A percentile compares a stretch with the other conserved stretches of the same genome.
Evolutionary conservation across 768 basidiomycete genomes (phyloP).

Genomic region (Pholiota molesta): DNA sequence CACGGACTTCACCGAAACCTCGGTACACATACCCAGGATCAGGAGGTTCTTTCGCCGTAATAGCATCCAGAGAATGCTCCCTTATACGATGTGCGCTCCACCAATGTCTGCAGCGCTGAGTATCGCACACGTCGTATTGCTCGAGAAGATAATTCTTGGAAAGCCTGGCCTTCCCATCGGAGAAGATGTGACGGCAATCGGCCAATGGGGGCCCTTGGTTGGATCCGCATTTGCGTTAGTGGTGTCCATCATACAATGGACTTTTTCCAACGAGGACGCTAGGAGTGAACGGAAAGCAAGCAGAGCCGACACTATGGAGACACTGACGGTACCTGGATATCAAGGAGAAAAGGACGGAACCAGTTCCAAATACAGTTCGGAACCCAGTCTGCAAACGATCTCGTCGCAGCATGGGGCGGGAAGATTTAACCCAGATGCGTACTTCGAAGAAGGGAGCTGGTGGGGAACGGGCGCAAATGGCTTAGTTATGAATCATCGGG

Average conservation of each 20-base stretch:
- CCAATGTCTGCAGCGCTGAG: constrained; percentile 8
- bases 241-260: constrained; percentile 13
- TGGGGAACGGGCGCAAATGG: constrained; percentile 13
- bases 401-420: too few relatives aligned
- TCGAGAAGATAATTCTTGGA: constrained; percentile 8
- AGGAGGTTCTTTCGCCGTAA: not conserved
- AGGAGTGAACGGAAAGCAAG: not conserved
- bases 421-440: not conserved
- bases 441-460: constrained; percentile 10
- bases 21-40: not conserved
- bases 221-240: constrained; percentile 13
- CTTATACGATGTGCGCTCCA: constrained; percentile 2
- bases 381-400: not conserved
- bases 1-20: not conserved
- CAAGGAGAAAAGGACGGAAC: not conserved
- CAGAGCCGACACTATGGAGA: not conserved
- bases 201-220: constrained; percentile 13
- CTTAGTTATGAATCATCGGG: constrained; percentile 11
- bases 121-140: constrained; percentile 7
- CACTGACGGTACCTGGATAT: not conserved
- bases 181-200: constrained; percentile 15
- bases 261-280: not conserved
- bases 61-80: not conserved
- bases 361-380: not conserved
- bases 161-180: constrained; percentile 10